Conservation (phyloP, 116 monocot genomes). For the Phalaenopsis hybrid region DNA sequence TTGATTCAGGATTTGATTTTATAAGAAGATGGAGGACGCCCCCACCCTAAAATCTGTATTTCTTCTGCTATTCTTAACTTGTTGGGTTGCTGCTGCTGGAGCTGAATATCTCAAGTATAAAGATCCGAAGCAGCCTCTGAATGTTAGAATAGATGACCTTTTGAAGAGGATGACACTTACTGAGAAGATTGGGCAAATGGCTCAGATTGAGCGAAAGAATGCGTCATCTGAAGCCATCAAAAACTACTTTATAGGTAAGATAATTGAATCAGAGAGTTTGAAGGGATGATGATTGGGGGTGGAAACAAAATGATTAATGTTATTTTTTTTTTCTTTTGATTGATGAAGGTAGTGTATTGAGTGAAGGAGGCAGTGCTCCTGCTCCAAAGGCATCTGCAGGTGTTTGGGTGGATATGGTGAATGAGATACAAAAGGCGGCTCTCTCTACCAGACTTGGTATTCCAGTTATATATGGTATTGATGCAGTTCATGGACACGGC, state of each 20-base stretch:
- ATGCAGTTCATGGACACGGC: constrained; percentile 76
- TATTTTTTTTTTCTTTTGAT: neutral
- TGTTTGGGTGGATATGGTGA: constrained; percentile 58
- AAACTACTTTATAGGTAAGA: constrained; percentile 58
- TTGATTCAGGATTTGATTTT: neutral
- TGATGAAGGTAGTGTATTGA: constrained; percentile 59
- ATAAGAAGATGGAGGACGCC: neutral
- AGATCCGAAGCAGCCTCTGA: constrained; percentile 58
- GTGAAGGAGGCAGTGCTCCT: constrained; percentile 69
- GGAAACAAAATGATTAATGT: neutral
- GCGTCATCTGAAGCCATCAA: constrained; percentile 45
- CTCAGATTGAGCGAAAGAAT: constrained; percentile 52
- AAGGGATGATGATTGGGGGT: neutral
- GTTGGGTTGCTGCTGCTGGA: neutral
- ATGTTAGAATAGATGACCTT: constrained; percentile 45
- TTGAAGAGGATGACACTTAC: constrained; percentile 60
- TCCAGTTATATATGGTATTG: constrained; percentile 84
- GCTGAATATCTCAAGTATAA: constrained; percentile 46
- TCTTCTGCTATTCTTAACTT: constrained; percentile 16
- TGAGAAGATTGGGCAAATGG: constrained; percentile 84
- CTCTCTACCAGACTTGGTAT: constrained; percentile 67
- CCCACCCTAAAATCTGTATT: neutral
- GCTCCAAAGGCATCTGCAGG: constrained; percentile 28
- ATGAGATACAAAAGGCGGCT: constrained; percentile 55
- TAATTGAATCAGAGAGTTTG: neutral